These are phyloP conservation scores for Stachybotrys chlorohalonatus DNA, from an alignment of 2,329 filamentous ascomycete species.

Conservation along the genomic window DNA sequence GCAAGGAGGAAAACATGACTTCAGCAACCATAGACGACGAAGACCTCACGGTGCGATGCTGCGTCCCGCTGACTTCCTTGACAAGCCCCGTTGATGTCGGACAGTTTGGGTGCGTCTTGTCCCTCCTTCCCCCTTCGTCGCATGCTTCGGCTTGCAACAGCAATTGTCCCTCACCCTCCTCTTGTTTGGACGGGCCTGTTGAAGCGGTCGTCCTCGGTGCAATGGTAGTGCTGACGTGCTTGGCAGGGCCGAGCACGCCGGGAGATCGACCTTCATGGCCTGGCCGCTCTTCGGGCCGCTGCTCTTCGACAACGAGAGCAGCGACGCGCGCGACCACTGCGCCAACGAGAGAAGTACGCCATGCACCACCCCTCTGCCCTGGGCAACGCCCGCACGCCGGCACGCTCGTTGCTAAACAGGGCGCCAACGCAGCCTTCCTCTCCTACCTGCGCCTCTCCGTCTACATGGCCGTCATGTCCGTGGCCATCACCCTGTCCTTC, in stretches of 20 bases:
- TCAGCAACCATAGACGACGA: slow-evolving; percentile 17
- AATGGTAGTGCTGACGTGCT: too few species aligned
- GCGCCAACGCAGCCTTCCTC: slow-evolving; percentile 53
- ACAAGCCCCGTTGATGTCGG: slow-evolving; percentile 35
- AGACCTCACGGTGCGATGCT: slow-evolving; percentile 27
- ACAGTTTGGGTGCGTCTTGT: slow-evolving; percentile 23
- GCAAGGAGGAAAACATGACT: slow-evolving; percentile 4
- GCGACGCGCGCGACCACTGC: slow-evolving; percentile 69
- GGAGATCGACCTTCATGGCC: slow-evolving; percentile 35
- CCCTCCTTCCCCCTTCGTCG: too few species aligned
- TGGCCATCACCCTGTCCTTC: slow-evolving; percentile 89
- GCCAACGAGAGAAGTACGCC: slow-evolving; percentile 63
- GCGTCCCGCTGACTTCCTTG: slow-evolving; percentile 28
- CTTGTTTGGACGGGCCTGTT: too few species aligned
- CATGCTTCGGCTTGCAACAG: too few species aligned
- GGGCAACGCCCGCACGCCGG: background rate
- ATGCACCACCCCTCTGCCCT: background rate
- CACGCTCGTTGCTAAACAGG: background rate
- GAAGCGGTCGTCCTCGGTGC: too few species aligned
- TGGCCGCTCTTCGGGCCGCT: slow-evolving; percentile 58
- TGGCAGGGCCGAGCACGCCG: background rate
- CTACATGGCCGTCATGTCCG: slow-evolving; percentile 82
- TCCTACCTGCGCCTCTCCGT: slow-evolving; percentile 84
- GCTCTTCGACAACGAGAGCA: slow-evolving; percentile 65
- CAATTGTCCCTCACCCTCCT: background rate